Conservation (phyloP, 2,329 filamentous ascomycete species). For the Chaetomium strumarium region DNA sequence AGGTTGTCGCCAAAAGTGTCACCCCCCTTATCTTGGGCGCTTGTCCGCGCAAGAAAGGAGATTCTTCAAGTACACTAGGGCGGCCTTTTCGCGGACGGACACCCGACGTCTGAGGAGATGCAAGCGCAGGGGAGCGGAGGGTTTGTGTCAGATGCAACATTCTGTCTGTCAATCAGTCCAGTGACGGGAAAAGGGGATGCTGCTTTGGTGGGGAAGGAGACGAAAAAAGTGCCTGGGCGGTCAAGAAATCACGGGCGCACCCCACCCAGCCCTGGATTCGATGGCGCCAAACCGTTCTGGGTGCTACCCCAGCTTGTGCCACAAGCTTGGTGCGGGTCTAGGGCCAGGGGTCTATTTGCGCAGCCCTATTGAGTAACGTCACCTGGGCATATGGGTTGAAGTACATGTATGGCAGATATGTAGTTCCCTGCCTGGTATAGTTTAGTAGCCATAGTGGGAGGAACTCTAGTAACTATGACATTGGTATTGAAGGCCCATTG, state of each 20-base stretch:
- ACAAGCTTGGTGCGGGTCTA: constrained; percentile 14
- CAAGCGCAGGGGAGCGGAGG: constrained; percentile 7
- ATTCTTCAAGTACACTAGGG: neutral
- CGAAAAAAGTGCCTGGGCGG: neutral
- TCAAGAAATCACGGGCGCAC: neutral
- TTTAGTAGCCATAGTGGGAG: neutral
- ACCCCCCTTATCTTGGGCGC: neutral
- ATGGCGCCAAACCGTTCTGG: constrained; percentile 24
- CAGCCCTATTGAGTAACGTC: constrained; percentile 29
- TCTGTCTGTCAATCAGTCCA: too few relatives aligned
- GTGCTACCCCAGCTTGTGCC: constrained; percentile 16
- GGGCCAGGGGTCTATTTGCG: constrained; percentile 13
- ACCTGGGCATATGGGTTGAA: constrained; percentile 11
- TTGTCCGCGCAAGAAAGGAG: constrained; percentile 16
- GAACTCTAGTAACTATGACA: constrained; percentile 4
- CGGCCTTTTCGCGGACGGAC: constrained; percentile 4
- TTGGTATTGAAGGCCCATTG: neutral
- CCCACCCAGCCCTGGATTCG: constrained; percentile 7
- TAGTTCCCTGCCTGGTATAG: too few relatives aligned
- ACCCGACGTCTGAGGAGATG: constrained; percentile 9
- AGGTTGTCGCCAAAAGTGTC: too few relatives aligned
- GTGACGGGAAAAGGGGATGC: neutral
- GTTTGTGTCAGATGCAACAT: neutral
- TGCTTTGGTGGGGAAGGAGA: too few relatives aligned
- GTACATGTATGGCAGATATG: neutral